These are phyloP conservation scores for Barnettozyma sp. DNA, from an alignment of 805 yeast genomes.

Conservation along the genomic window DNA sequence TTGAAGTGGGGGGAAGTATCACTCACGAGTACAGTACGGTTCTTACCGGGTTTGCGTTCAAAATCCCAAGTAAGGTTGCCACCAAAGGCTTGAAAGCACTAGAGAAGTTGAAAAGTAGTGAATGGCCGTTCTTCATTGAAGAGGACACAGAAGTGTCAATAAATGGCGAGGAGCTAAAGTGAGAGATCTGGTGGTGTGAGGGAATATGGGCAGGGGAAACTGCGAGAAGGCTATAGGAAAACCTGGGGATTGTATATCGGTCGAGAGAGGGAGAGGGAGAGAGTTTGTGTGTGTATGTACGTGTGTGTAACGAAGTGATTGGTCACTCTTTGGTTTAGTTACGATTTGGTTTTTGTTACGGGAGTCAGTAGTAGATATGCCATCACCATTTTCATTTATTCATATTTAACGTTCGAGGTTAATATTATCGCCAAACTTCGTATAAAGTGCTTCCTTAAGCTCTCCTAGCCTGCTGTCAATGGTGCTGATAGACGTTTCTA, in stretches of 20 bases:
- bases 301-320: neutral
- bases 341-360: slow-evolving; percentile 1
- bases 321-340: neutral
- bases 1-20: slow-evolving; percentile 36
- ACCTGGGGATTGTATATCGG: neutral
- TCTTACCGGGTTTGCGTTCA: slow-evolving; percentile 42
- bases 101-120: slow-evolving; percentile 11
- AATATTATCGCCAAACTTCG: slow-evolving; percentile 83
- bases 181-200: neutral
- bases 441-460: slow-evolving; percentile 71
- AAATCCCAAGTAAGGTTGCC: slow-evolving; percentile 28
- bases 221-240: too few relatives aligned
- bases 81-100: slow-evolving; percentile 19
- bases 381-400: neutral
- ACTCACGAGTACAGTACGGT: slow-evolving; percentile 41
- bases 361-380: slow-evolving; percentile 25
- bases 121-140: slow-evolving; percentile 39
- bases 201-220: neutral
- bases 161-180: slow-evolving; percentile 14
- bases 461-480: slow-evolving; percentile 48
- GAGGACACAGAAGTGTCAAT: slow-evolving; percentile 34
- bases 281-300: too few relatives aligned
- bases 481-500: slow-evolving; percentile 41
- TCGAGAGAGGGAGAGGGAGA: neutral
- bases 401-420: slow-evolving; percentile 60